Conservation (phyloP, 176 grass and related monocot species). For the Cenchrus fungigraminus region DNA sequence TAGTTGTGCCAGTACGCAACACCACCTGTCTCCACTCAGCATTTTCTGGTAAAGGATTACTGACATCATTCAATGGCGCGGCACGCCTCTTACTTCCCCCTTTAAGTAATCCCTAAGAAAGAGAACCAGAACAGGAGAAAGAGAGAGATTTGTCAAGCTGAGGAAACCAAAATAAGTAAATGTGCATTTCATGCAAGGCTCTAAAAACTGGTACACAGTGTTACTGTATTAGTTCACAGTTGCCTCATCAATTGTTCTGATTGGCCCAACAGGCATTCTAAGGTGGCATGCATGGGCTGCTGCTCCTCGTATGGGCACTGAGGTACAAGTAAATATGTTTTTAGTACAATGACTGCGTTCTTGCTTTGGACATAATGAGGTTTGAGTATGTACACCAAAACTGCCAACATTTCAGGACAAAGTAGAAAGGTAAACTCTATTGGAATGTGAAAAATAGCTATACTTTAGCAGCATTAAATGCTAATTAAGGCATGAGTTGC, state of each 20-base stretch:
- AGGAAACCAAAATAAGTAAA: constrained; percentile 2
- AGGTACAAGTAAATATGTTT: background rate
- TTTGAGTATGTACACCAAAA: background rate
- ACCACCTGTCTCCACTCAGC: constrained; percentile 86
- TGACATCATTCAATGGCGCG: constrained; percentile 63
- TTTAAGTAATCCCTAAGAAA: constrained; percentile 82
- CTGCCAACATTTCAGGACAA: background rate
- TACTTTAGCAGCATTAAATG: background rate
- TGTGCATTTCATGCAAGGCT: constrained; percentile 18
- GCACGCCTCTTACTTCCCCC: constrained; percentile 82
- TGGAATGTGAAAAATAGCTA: constrained; percentile 7
- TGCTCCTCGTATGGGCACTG: background rate
- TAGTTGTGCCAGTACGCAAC: constrained; percentile 54
- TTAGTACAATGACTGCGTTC: background rate
- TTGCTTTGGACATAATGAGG: constrained; percentile 6
- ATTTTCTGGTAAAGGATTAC: constrained; percentile 84
- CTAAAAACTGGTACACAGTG: background rate
- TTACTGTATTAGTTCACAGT: background rate
- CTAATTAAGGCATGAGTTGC: background rate
- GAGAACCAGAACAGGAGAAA: background rate
- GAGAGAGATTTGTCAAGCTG: constrained; percentile 18
- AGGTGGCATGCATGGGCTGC: background rate
- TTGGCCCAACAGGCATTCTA: background rate
- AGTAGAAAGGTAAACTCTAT: background rate
- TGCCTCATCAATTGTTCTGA: background rate